phyloP scores from a whole-genome alignment of 345 rosid genomes.

The Viola odorata region DNA sequence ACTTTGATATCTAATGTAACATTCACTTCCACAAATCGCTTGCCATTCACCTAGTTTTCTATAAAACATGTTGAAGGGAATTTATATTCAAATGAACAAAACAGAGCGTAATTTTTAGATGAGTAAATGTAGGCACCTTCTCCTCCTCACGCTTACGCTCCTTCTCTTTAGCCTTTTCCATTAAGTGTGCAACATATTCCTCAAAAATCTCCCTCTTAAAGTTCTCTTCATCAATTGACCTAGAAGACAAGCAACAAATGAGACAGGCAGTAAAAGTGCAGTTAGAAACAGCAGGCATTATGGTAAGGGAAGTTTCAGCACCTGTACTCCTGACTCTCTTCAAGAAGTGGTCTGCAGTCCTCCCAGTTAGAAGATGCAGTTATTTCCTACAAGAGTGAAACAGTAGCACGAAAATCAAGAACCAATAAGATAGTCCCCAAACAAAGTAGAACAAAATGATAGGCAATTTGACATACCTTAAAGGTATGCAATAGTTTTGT shows the following conservation, averaged over 20 bases:
- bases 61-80: no score
- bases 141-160: slow-evolving; percentile 95
- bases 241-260: slow-evolving; percentile 14
- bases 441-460: background rate
- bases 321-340: slow-evolving; percentile 85
- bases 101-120: no score
- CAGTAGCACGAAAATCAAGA: background rate
- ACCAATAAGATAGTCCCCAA: background rate
- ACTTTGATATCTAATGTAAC: no score
- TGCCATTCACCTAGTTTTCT: no score
- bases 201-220: slow-evolving; percentile 63
- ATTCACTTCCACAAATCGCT: no score
- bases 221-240: slow-evolving; percentile 76
- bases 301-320: slow-evolving; percentile 11
- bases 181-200: slow-evolving; percentile 62
- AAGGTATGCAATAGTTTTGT: slow-evolving; percentile 50
- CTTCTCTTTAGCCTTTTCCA: slow-evolving; percentile 88
- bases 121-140: slow-evolving; percentile 45
- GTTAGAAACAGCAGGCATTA: background rate
- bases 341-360: slow-evolving; percentile 59
- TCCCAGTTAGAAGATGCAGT: slow-evolving; percentile 79
- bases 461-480: slow-evolving; percentile 46
- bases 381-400: slow-evolving; percentile 57
- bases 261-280: slow-evolving; percentile 1
- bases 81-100: no score